These are phyloP conservation scores for Phytophthora cajani DNA, from an alignment of 352 stramenopile genomes.

Conservation along the genomic window DNA sequence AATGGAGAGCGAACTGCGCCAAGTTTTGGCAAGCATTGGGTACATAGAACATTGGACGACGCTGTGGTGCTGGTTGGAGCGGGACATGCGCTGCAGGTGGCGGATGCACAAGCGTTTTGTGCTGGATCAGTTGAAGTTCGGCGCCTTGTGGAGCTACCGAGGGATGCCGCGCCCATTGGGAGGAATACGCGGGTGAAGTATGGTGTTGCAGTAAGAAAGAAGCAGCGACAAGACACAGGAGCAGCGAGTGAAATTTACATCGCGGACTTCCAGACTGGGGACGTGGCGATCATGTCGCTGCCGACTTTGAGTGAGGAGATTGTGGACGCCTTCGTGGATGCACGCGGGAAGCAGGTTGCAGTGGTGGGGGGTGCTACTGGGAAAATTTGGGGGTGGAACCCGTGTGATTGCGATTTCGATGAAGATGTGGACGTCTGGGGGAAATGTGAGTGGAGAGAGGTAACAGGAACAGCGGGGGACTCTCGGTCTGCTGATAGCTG, in stretches of 20 bases:
- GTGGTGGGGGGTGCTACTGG: constrained; percentile 16
- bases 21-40: background rate
- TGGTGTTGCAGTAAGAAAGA: constrained; percentile 12
- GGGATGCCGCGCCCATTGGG: constrained; percentile 3
- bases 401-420: constrained; percentile 1
- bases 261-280: constrained; percentile 28
- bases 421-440: background rate
- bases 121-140: constrained; percentile 1
- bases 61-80: constrained; percentile 12
- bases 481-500: background rate
- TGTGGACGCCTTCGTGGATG: constrained; percentile 22
- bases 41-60: constrained; percentile 4
- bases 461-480: constrained; percentile 2
- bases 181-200: background rate
- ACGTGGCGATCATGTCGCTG: constrained; percentile 3
- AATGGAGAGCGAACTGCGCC: constrained; percentile 9
- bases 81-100: constrained; percentile 12
- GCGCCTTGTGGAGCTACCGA: constrained; percentile 18
- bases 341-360: constrained; percentile 15
- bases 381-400: constrained; percentile 13
- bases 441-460: constrained; percentile 10
- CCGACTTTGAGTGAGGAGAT: constrained; percentile 17
- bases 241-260: constrained; percentile 1
- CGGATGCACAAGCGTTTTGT: constrained; percentile 25
- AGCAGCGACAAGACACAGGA: background rate